These are phyloP conservation scores for Dictyostelium discoideum DNA, from an alignment of 78 protist species.

Conservation along the genomic window DNA sequence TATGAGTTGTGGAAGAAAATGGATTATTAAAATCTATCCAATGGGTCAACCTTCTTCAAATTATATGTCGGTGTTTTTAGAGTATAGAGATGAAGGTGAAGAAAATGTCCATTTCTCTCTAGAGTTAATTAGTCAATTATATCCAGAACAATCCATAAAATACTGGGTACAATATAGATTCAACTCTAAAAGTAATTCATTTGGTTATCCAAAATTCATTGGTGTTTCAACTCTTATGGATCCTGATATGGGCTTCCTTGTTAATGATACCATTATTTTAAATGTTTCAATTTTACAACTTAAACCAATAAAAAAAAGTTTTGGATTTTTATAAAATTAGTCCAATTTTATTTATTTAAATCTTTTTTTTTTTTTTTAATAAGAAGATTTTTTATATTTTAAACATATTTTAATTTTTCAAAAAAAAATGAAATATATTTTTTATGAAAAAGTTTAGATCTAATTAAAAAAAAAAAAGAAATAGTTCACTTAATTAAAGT, in stretches of 20 bases:
- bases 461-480: too few species aligned
- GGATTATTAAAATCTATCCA: slow-evolving; percentile 1
- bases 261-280: slow-evolving; percentile 25
- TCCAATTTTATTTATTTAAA: too few species aligned
- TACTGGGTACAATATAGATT: neutral
- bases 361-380: too few species aligned
- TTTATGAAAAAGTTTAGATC: too few species aligned
- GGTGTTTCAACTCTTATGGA: slow-evolving; percentile 17
- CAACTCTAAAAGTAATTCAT: neutral
- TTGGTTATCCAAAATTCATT: slow-evolving; percentile 59
- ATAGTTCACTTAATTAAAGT: too few species aligned
- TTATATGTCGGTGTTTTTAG: neutral
- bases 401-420: too few species aligned
- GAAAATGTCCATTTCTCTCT: neutral
- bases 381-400: too few species aligned
- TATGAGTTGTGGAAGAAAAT: neutral
- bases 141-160: neutral
- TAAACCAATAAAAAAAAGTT: neutral
- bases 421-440: too few species aligned
- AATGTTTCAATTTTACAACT: slow-evolving; percentile 17
- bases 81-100: neutral
- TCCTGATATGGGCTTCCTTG: slow-evolving; percentile 25
- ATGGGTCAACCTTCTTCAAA: neutral
- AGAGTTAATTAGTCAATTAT: neutral
- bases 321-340: neutral